Conservation (phyloP, 2,329 filamentous ascomycete genomes). For the Microcyclosporella mali region DNA sequence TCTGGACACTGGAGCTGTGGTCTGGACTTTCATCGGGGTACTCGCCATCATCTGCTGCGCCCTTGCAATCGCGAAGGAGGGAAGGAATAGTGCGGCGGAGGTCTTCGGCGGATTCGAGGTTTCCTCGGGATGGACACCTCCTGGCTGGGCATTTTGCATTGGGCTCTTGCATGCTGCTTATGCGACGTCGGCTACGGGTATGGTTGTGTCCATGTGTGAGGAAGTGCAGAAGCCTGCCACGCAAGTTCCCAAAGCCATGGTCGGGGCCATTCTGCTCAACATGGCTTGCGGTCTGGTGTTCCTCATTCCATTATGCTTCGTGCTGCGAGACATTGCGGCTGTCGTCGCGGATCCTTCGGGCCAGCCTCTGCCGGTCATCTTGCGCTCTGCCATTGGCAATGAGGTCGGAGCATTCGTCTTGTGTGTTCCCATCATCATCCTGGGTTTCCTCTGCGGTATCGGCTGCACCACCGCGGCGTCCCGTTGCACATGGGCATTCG, state of each 20-base stretch:
- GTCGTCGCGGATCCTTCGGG: slow-evolving; percentile 47
- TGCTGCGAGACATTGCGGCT: slow-evolving; percentile 56
- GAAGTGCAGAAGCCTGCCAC: slow-evolving; percentile 60
- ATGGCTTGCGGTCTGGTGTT: slow-evolving; percentile 60
- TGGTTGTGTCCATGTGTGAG: slow-evolving; percentile 75
- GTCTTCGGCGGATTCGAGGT: slow-evolving; percentile 65
- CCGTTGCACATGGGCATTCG: slow-evolving; percentile 63
- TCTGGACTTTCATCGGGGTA: slow-evolving; percentile 67
- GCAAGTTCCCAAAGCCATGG: slow-evolving; percentile 69
- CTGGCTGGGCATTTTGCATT: slow-evolving; percentile 68
- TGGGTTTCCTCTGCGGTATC: slow-evolving; percentile 61
- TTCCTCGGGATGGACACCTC: slow-evolving; percentile 60
- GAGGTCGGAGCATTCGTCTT: slow-evolving; percentile 53
- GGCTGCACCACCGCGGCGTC: slow-evolving; percentile 64
- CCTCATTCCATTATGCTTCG: slow-evolving; percentile 62
- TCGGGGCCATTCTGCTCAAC: slow-evolving; percentile 58
- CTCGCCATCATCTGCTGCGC: slow-evolving; percentile 58
- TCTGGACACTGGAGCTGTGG: slow-evolving; percentile 66
- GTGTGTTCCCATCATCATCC: slow-evolving; percentile 58
- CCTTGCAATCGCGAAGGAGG: slow-evolving; percentile 62
- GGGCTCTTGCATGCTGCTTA: slow-evolving; percentile 68
- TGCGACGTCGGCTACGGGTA: slow-evolving; percentile 68
- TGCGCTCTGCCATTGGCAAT: slow-evolving; percentile 57
- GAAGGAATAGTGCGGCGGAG: slow-evolving; percentile 56
- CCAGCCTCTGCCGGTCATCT: slow-evolving; percentile 60